Conservation (phyloP, 768 basidiomycete species). For the Phanerochaete carnosa region DNA sequence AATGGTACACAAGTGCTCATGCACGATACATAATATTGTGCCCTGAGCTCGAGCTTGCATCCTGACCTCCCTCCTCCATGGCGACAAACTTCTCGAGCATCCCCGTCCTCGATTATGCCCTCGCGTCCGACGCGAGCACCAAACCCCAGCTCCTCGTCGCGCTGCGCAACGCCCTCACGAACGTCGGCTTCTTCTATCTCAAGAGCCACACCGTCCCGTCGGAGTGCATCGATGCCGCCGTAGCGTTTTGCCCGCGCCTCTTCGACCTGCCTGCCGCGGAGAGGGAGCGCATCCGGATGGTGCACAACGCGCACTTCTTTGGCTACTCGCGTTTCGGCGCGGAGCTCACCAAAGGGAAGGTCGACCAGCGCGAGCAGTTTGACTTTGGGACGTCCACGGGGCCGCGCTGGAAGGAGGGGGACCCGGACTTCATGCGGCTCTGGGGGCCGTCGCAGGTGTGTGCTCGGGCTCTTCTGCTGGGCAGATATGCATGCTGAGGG, state of each 20-base stretch:
- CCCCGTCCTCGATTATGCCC: slow-evolving; percentile 68
- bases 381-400: slow-evolving; percentile 66
- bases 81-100: slow-evolving; percentile 51
- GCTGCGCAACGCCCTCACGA: slow-evolving; percentile 68
- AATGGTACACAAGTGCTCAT: neutral
- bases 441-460: slow-evolving; percentile 77
- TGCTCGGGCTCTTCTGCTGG: neutral
- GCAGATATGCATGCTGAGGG: neutral
- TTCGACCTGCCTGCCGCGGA: slow-evolving; percentile 71
- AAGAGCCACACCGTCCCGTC: slow-evolving; percentile 57
- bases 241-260: slow-evolving; percentile 60
- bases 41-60: neutral
- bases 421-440: slow-evolving; percentile 63
- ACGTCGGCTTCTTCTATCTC: slow-evolving; percentile 82
- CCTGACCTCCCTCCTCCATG: slow-evolving; percentile 4
- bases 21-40: neutral
- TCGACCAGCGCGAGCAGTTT: slow-evolving; percentile 77
- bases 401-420: slow-evolving; percentile 54
- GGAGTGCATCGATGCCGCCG: slow-evolving; percentile 44
- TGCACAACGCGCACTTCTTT: slow-evolving; percentile 72
- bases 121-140: slow-evolving; percentile 36
- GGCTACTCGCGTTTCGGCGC: slow-evolving; percentile 72
- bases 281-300: slow-evolving; percentile 71
- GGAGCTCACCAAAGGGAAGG: slow-evolving; percentile 74
- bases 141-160: slow-evolving; percentile 57